Evolutionary conservation across 176 grass and related monocot genomes (phyloP), one percentile per base, ranked within the genome.

Genomic region (Otatea glauca): DNA sequence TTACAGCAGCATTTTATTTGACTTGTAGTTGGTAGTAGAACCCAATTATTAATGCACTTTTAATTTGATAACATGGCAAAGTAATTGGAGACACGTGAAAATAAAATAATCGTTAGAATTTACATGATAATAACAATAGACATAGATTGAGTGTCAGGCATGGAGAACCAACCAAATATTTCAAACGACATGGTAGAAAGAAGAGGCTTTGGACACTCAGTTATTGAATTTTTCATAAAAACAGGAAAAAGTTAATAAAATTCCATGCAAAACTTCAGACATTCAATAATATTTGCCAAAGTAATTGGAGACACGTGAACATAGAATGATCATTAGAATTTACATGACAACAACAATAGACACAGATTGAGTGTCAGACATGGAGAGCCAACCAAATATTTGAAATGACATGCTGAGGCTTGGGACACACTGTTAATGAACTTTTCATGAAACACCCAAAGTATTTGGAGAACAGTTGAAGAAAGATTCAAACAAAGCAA

Each of bases 11-110:
- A 74, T 14, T 65, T 84, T 24, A 73, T 21, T 66, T 51, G 42
- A 10, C 56, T 63, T 64, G 24, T 17, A 49, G 45, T 86, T 74
- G 37, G 32, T 48, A 72, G 54, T 76, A 77, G 25, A 63, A 65
- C 24, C 25, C 12, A 64, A 68, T 68, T 64, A 65, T 69, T 8
- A 66, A 64, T 64, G 63, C 17, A 70, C 18, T 49, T n/a, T 51
- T 56, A 10, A 70, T 56, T 4, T 10, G 7, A 20, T 20, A 41
- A 41, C 35, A 13, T n/a, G 0, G 4, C 32, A 7, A 77, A 68
- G 23, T 60, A 23, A 60, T 60, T 18, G 50, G 50, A 41, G 65
- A 39, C 9, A 70, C 21, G 38, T 18, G 32, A 80, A 80, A 15
- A 67, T 16, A 76, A 5, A 53, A 42, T 76, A 45, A 7, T 25